Percentiles rank a stretch among this genome's conserved stretches.
Conservation (phyloP, 805 yeast genomes). For the Candida montana region DNA sequence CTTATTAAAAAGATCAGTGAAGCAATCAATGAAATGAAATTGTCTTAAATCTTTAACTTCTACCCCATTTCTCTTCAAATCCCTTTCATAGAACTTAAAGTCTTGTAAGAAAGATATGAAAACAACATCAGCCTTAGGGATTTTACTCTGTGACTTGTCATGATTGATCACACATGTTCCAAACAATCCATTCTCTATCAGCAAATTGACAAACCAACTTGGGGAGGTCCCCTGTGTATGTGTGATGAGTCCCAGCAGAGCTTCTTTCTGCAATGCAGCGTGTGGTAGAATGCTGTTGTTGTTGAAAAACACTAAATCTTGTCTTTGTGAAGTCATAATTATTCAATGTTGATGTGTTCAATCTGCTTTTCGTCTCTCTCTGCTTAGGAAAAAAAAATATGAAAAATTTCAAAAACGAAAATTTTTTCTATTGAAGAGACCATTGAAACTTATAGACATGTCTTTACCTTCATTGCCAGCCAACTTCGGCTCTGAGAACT, state of each 20-base stretch:
- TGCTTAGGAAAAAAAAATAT: background rate
- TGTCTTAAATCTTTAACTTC: slow-evolving; percentile 24
- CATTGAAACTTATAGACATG: slow-evolving; percentile 22
- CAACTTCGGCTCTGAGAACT: slow-evolving; percentile 43
- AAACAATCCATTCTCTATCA: slow-evolving; percentile 42
- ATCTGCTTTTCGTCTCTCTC: no score
- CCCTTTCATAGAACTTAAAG: slow-evolving; percentile 27
- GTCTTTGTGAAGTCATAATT: slow-evolving; percentile 39
- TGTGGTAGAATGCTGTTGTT: slow-evolving; percentile 42
- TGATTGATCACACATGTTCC: slow-evolving; percentile 22
- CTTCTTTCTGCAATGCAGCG: slow-evolving; percentile 13
- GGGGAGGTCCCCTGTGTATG: slow-evolving; percentile 52
- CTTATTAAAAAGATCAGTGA: slow-evolving; percentile 38
- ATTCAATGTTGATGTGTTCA: no score
- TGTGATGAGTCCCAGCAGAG: slow-evolving; percentile 30
- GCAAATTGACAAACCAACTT: slow-evolving; percentile 53
- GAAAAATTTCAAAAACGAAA: background rate
- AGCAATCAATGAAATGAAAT: slow-evolving; percentile 40
- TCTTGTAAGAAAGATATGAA: slow-evolving; percentile 33
- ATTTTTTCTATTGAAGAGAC: background rate
- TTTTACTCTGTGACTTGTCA: slow-evolving; percentile 9
- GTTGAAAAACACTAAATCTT: slow-evolving; percentile 49
- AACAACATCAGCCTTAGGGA: slow-evolving; percentile 21
- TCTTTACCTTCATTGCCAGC: slow-evolving; percentile 51
- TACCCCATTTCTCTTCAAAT: slow-evolving; percentile 37